phyloP scores from a whole-genome alignment of 805 yeast genomes.

The Candida patagonica region DNA sequence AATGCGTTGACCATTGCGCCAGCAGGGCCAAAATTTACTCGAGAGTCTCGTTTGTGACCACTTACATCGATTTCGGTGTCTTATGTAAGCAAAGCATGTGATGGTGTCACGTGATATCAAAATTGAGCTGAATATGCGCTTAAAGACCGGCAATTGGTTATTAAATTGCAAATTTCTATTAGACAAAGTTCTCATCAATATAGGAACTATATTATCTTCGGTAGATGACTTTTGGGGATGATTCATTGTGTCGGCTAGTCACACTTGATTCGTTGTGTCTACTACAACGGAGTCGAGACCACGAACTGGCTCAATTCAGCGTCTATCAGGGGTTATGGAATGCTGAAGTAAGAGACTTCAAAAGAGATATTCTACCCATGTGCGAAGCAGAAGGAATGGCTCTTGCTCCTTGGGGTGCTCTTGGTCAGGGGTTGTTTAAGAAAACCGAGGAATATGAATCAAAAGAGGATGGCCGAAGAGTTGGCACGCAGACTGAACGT shows the following conservation, averaged over 20 bases:
- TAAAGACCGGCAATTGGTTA: too few species aligned
- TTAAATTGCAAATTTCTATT: too few species aligned
- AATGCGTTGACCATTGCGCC: slow-evolving; percentile 60
- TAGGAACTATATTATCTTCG: too few species aligned
- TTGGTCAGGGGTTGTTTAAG: slow-evolving; percentile 20
- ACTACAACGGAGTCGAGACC: too few species aligned
- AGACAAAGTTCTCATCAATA: too few species aligned
- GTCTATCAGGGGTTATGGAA: slow-evolving; percentile 22
- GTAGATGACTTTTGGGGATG: too few species aligned
- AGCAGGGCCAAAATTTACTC: slow-evolving; percentile 30
- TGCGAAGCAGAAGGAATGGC: slow-evolving; percentile 21
- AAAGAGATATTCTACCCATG: slow-evolving; percentile 23
- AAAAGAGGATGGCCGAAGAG: not conserved
- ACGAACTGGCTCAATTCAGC: slow-evolving; percentile 19
- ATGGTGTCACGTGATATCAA: not conserved
- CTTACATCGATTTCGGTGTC: not conserved
- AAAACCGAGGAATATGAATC: slow-evolving; percentile 8
- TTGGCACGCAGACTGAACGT: too few species aligned
- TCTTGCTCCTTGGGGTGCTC: slow-evolving; percentile 20
- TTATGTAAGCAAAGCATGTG: not conserved
- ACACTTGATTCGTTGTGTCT: too few species aligned
- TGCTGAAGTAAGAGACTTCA: slow-evolving; percentile 17
- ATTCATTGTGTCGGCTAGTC: too few species aligned
- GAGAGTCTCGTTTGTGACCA: not conserved
- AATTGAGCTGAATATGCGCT: too few species aligned